Base-by-base conservation (phyloP, 352 stramenopile species). In the Globisporangium alternatum region DNA sequence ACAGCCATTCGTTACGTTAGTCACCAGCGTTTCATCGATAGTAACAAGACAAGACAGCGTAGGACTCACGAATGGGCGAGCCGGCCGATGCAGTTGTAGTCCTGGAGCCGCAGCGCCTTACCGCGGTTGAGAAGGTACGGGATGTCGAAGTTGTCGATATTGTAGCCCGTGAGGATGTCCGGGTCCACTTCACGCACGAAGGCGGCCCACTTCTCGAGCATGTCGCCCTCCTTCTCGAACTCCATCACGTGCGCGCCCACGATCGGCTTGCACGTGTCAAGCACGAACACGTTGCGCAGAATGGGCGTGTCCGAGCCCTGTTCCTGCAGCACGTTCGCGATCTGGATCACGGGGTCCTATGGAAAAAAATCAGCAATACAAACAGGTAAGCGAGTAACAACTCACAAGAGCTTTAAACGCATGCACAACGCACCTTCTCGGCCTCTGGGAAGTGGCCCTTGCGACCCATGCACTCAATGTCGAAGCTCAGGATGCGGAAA, bases 91-190 rank as follows among this genome's bases (percentile, higher is more conserved):
- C 76, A 76, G 43, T 79, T 81, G 64, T 90, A 87, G 52, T 75
- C 69, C 31, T 90, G 74, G 30, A 97, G 80, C 25, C 87, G 89
- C 0, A 99, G 79, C 12, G 91, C 81, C 59, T 98, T 98, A n/a
- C 97, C 98, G 13, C 98, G 89, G 76, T 99, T 98, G 31, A 99
- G 77, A 19, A 99, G 70, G 77, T 99, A 99, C 17, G 97, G 97
- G 43, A 99, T 95, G 73, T 99, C 98, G 73, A 99, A 99, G 77
- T 99, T 99, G 73, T 99, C 86, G 56, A 99, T 98, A 73, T 99
- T 99, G 83, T 99, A 99, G 21, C 98, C 98, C 30, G 98, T 99
- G 64, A 99, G 92, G 60, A 99, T 98, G 72, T 99, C 98, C 21
- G 97, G 96, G 70, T 99, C 98, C 66, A 88, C 90, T 59, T 91